Evolutionary conservation across 2,329 filamentous ascomycete genomes (phyloP).

Genomic region (Sporothrix pallida): DNA sequence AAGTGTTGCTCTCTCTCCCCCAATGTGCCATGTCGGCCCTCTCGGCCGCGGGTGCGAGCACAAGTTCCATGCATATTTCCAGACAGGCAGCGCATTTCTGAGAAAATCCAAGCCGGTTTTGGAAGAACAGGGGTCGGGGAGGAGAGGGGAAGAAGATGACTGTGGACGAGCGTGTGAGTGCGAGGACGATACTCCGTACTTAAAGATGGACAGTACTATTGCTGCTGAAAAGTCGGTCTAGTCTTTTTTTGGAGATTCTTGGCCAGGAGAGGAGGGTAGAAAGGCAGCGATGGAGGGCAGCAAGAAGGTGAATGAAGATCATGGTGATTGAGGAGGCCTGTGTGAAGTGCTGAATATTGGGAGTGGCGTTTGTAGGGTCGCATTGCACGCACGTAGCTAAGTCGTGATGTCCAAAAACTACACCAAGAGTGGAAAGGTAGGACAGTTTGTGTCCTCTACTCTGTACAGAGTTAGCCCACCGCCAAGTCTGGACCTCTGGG

Average conservation of each 20-base stretch:
- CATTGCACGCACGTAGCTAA: background rate
- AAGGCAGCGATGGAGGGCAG: background rate
- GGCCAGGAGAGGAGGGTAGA: background rate
- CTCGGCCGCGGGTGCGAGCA: conserved; percentile 23
- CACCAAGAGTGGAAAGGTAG: background rate
- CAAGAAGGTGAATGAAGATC: background rate
- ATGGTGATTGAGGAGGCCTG: no score
- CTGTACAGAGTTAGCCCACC: no score
- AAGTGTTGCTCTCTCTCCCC: no score
- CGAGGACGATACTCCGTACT: background rate
- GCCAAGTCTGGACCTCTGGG: background rate
- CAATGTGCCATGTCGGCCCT: conserved; percentile 11
- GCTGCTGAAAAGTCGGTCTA: conserved; percentile 17
- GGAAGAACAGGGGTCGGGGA: conserved; percentile 2
- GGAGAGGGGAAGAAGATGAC: background rate
- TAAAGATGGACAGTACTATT: background rate
- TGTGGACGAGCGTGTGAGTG: background rate
- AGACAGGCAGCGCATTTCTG: background rate
- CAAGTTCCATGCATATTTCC: conserved; percentile 30
- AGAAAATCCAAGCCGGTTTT: conserved; percentile 5
- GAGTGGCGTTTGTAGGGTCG: conserved; percentile 23
- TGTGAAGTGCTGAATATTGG: background rate
- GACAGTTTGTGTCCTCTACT: background rate
- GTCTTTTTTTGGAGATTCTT: background rate
- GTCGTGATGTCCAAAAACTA: background rate